A percentile compares a stretch with the other conserved stretches of the same genome.
These are phyloP conservation scores for Russula olivacea DNA, from an alignment of 768 basidiomycete species.

Conservation along the genomic window DNA sequence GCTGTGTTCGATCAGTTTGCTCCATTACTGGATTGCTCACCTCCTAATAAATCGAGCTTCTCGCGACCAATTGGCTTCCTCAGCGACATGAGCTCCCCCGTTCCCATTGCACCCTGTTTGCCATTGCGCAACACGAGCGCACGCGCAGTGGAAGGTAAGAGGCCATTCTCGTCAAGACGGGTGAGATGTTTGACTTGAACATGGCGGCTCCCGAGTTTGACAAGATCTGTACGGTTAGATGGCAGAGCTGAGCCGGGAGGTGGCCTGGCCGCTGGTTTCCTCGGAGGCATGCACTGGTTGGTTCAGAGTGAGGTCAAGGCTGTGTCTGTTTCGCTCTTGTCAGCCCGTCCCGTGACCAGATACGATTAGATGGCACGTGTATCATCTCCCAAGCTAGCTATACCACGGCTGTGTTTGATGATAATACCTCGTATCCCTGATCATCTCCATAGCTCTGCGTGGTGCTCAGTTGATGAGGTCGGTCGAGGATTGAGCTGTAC, in stretches of 20 bases:
- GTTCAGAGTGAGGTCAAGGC: not conserved
- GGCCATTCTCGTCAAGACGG: constrained; percentile 45
- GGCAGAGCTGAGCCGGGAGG: not conserved
- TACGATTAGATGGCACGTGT: not conserved
- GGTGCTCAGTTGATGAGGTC: not conserved
- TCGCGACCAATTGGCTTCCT: constrained; percentile 67
- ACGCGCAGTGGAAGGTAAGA: constrained; percentile 60
- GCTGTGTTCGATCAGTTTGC: constrained; percentile 7
- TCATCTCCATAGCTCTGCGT: not conserved
- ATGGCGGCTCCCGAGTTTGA: constrained; percentile 51
- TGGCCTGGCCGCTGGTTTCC: constrained; percentile 22
- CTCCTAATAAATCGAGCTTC: constrained; percentile 73
- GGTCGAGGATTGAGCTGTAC: not conserved
- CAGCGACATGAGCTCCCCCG: constrained; percentile 56
- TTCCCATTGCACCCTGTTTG: constrained; percentile 65
- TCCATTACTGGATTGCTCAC: constrained; percentile 36
- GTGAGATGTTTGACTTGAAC: constrained; percentile 35
- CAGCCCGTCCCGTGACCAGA: not conserved
- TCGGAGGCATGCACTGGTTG: constrained; percentile 20
- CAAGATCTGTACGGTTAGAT: constrained; percentile 36
- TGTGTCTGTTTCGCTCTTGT: not conserved
- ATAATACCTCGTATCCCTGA: not conserved
- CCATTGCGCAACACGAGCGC: constrained; percentile 71
- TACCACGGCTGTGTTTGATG: too few relatives aligned
- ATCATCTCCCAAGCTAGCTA: too few relatives aligned